Evolutionary conservation across 202 grass and related monocot species (phyloP), one percentile per base, ranked within the genome.

Genomic region (Schoenoplectus tabernaemontani): DNA sequence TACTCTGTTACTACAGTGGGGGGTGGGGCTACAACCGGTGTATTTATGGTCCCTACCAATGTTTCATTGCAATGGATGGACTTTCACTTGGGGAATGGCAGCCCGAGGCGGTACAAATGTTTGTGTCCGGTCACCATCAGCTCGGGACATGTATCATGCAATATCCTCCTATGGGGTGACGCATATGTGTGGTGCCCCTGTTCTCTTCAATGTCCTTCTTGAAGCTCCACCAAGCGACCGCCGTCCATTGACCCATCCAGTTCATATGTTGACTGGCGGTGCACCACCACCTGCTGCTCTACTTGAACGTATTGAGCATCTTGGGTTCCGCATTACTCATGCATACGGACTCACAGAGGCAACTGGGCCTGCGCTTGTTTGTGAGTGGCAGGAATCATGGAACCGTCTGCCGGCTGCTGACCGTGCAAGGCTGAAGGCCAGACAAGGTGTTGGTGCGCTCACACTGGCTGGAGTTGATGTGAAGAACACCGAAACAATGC

Each of bases 1-100:
- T 4, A 81, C 78, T 5, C 56, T 93, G 0, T 86, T 93, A 7
- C 82, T 93, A 0, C 91, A 93, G 77, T 93, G 91, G 91, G 91
- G 66, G 3, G 85, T 93, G 0, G 84, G 82, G 28, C 51, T 24
- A 50, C 85, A 89, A 28, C 91, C 91, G 1, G 88, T 93, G 4
- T 93, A 90, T 72, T 54, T 93, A 1, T 93, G 91, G 91, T 90
- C 91, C 1, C 83, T 90, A 9, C 91, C 91, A 1, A 93, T 93
- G 91, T 93, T 93, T 44, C 91, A 93, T 53, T 93, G 88, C 82
- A 93, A 93, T 7, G 91, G 91, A 0, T 93, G 91, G 91, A 90
- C 91, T 9, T 85, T 93, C 74, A 90, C 91, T 4, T 90, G 91
- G 91, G 91, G 91, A 58, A 48, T 93, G 17, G 91, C 91, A 0